Evolutionary conservation across 805 yeast species (phyloP).

Genomic region (Candida nemodendra): DNA sequence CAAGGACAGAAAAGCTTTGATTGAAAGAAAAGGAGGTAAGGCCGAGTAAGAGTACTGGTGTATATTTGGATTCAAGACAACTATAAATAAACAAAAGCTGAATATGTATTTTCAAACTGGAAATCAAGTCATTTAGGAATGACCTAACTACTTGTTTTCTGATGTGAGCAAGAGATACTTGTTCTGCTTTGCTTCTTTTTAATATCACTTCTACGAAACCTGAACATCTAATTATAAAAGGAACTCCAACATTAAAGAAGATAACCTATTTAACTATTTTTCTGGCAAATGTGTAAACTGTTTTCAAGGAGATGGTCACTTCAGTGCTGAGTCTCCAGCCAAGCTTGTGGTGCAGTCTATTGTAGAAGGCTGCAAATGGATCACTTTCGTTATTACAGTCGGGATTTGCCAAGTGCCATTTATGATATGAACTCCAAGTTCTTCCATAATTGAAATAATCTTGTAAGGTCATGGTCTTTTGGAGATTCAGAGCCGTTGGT

Average conservation of each 20-base stretch:
- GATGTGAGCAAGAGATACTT: slow-evolving; percentile 6
- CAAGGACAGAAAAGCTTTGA: slow-evolving; percentile 98
- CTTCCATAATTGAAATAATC: slow-evolving; percentile 51
- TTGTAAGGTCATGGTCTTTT: slow-evolving; percentile 40
- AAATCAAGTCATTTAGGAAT: neutral
- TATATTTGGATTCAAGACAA: neutral
- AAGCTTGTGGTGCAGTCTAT: slow-evolving; percentile 38
- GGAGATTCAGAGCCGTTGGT: slow-evolving; percentile 31
- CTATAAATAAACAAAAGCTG: slow-evolving; percentile 5
- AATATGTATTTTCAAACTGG: slow-evolving; percentile 7
- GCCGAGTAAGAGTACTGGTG: slow-evolving; percentile 61
- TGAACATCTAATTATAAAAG: neutral
- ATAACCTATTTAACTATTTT: slow-evolving; percentile 18
- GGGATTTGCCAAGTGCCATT: slow-evolving; percentile 44
- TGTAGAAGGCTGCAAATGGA: slow-evolving; percentile 35
- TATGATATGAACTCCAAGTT: slow-evolving; percentile 74
- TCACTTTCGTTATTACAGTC: slow-evolving; percentile 25
- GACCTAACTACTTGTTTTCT: slow-evolving; percentile 3
- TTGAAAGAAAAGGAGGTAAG: slow-evolving; percentile 97
- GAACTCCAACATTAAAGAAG: neutral
- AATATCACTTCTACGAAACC: slow-evolving; percentile 2
- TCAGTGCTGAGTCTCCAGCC: slow-evolving; percentile 44
- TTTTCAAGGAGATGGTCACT: slow-evolving; percentile 47
- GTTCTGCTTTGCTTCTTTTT: slow-evolving; percentile 1
- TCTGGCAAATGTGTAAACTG: slow-evolving; percentile 50